Evolutionary conservation across 1,284 basidiomycete species (phyloP), one percentile per base, ranked within the genome.

Genomic region (Laetiporus sulphureus): DNA sequence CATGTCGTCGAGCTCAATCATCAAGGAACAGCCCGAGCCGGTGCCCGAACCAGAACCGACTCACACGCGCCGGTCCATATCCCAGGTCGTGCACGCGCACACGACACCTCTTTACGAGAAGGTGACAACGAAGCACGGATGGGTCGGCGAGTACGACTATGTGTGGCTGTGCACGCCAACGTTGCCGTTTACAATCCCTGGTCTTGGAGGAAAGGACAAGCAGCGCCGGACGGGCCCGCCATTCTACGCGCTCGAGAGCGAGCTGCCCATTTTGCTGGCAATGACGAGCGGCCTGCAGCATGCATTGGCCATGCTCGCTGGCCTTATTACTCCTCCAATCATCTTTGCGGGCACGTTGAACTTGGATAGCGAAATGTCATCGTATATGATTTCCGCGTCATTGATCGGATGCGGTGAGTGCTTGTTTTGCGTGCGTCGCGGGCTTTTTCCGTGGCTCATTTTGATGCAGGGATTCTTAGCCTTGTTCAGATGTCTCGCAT

Each of bases 301-400:
- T 56, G 75, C 82, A 0, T 74, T 91, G 1, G 85, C 86, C 1
- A 89, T 89, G 87, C 69, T 90, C 16, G 86, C 85, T 2, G 87
- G 86, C 13, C 60, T 73, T 24, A 72, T 73, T 42, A 61, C 61
- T n/a, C 61, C 62, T 3, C 89, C 89, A 0, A 91, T 91, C 54
- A 88, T 91, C 50, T 83, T 91, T 51, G 77, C 85, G 3, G 79
- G 71, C 42, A 60, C 78, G 2, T 61, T 85, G 29, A 77, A 64
- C 46, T 63, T 85, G 20, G 77, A 82, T 41, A 50, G 65, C 5
- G 60, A 62, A 32, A 77, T 70, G 0, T 81, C 81, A 13, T 68
- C 85, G 2, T 92, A 91, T 57, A 78, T 92, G 77, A 79, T 92
- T 52, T 88, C 85, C 3, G 78, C 87, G 1, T 84, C 80, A 4